Conservation (phyloP, 345 rosid genomes). For the Gynandropsis gynandra region DNA sequence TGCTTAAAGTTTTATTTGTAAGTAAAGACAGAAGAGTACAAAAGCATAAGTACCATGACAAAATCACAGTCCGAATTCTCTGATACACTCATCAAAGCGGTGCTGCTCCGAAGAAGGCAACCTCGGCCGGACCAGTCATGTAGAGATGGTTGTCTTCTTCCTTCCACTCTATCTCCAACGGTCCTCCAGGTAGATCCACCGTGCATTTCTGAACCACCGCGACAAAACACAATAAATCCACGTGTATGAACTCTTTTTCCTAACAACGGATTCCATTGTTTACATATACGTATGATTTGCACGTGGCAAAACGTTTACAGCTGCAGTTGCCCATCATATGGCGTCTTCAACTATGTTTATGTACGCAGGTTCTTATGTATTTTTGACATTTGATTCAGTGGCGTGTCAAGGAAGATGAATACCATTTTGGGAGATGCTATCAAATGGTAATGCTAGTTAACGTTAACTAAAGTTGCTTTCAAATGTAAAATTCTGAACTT, state of each 20-base stretch:
- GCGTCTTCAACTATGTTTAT: too few species aligned
- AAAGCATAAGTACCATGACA: too few species aligned
- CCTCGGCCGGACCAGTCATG: conserved; percentile 81
- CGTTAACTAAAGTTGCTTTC: not conserved
- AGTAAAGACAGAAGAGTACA: too few species aligned
- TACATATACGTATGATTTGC: too few species aligned
- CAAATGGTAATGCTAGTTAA: not conserved
- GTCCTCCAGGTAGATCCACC: conserved; percentile 75
- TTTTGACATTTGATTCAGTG: too few species aligned
- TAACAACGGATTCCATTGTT: too few species aligned
- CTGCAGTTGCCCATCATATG: too few species aligned
- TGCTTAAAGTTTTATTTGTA: too few species aligned
- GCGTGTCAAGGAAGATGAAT: not conserved
- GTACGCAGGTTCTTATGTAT: too few species aligned
- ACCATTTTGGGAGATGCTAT: not conserved
- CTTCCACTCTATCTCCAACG: conserved; percentile 72
- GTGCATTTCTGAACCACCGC: conserved; percentile 44
- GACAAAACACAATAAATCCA: not conserved
- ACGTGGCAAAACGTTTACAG: too few species aligned
- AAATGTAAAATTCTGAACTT: conserved; percentile 29
- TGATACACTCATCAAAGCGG: conserved; percentile 18
- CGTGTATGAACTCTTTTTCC: too few species aligned
- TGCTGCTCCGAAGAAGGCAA: conserved; percentile 58
- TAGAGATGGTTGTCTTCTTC: conserved; percentile 61
- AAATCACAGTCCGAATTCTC: not conserved